A percentile compares a stretch with the other conserved stretches of the same genome.
phyloP scores from a whole-genome alignment of 441 rosid species.

The Bocquillonia castaneifolia region DNA sequence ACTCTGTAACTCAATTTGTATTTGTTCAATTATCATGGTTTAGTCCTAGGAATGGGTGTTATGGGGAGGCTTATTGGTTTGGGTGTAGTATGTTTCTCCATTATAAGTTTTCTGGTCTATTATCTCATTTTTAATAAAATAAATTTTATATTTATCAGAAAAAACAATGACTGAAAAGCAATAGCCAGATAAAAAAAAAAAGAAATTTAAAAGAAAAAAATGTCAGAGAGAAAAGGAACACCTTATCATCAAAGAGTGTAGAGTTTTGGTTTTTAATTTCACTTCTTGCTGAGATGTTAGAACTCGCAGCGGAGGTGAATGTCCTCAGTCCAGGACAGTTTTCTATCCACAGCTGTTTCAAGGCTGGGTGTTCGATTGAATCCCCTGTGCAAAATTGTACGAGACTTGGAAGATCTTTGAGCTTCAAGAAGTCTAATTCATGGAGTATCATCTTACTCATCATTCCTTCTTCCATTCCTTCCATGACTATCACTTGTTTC shows the following conservation, averaged over 20 bases:
- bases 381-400: background rate
- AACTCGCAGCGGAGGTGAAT: constrained; percentile 2
- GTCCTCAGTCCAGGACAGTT: background rate
- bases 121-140: no score
- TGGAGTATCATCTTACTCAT: background rate
- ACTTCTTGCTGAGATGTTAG: background rate
- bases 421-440: background rate
- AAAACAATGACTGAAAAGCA: background rate
- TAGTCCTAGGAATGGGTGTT: no score
- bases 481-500: background rate
- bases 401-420: constrained; percentile 13
- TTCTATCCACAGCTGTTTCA: background rate
- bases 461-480: background rate
- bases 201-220: no score
- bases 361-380: constrained; percentile 4
- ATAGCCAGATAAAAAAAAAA: no score
- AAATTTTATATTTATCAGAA: no score
- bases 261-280: background rate
- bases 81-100: no score
- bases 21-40: no score
- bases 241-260: background rate
- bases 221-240: background rate
- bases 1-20: no score
- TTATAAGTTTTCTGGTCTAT: no score
- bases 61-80: no score